phyloP scores from a whole-genome alignment of 192 early-diverging fungal species.

The Jimgerdemannia flammicorona region DNA sequence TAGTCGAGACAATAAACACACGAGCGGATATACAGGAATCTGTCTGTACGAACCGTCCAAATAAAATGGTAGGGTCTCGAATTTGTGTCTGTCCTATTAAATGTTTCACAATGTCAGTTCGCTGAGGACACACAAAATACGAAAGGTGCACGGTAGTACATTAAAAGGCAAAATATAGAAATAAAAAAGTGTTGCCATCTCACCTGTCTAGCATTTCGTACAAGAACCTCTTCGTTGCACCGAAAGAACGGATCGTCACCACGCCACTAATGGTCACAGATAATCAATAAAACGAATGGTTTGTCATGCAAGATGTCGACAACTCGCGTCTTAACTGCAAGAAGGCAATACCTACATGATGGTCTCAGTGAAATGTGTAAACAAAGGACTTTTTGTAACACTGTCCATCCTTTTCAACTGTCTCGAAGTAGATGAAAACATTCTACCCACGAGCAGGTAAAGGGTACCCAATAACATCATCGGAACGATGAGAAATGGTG shows the following conservation, averaged over 20 bases:
- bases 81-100: constrained; percentile 41
- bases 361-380: constrained; percentile 81
- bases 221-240: constrained; percentile 59
- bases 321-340: not conserved
- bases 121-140: not conserved
- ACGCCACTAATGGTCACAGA: constrained; percentile 51
- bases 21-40: not conserved
- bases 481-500: constrained; percentile 55
- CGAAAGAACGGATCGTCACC: constrained; percentile 83
- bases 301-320: not conserved
- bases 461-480: constrained; percentile 27
- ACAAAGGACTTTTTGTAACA: constrained; percentile 66
- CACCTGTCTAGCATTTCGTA: constrained; percentile 39
- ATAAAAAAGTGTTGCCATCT: not conserved
- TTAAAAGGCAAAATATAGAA: not conserved
- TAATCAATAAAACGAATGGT: not conserved
- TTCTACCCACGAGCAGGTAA: constrained; percentile 49
- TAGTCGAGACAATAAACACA: too few species aligned
- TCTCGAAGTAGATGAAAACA: constrained; percentile 62
- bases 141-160: not conserved
- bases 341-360: not conserved
- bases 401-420: constrained; percentile 87
- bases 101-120: not conserved
- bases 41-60: constrained; percentile 47
- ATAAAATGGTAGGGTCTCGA: constrained; percentile 78